Conservation (phyloP, 257 asterid species). For the Marsdenia floribunda region DNA sequence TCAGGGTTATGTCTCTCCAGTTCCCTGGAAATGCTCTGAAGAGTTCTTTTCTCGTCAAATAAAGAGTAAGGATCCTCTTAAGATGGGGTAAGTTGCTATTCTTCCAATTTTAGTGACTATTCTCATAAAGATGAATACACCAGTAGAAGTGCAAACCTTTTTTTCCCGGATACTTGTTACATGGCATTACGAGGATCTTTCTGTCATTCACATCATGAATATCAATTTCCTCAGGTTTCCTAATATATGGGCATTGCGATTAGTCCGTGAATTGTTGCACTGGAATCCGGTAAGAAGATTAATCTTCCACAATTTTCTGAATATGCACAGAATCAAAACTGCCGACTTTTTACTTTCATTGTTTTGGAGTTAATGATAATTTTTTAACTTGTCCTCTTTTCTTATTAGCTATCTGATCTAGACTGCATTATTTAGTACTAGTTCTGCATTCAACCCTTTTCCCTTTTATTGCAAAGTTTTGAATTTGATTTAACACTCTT, state of each 20-base stretch:
- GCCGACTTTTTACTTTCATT: neutral
- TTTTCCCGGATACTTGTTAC: conserved; percentile 1
- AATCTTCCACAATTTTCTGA: neutral
- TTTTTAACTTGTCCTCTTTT: neutral
- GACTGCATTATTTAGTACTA: neutral
- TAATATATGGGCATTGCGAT: conserved; percentile 67
- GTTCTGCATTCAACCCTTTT: conserved; percentile 3
- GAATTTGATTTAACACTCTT: conserved; percentile 3
- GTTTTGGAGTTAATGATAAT: neutral
- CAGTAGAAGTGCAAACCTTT: neutral
- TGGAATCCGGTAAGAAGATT: conserved; percentile 97
- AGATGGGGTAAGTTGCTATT: conserved; percentile 57
- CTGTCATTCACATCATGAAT: neutral
- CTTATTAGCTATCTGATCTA: neutral
- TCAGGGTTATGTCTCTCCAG: conserved; percentile 80
- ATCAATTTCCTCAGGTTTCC: conserved; percentile 57
- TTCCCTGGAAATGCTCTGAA: conserved; percentile 97
- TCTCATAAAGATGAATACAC: neutral
- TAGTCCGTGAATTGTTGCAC: conserved; percentile 71
- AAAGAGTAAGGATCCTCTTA: conserved; percentile 86
- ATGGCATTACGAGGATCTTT: neutral
- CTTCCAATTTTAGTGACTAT: neutral
- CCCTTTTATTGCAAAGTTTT: conserved; percentile 1
- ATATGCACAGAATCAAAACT: neutral
- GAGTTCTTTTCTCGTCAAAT: conserved; percentile 71